These are phyloP conservation scores for Noccaea bulbosa DNA, from an alignment of 345 rosid genomes.

Conservation along the genomic window DNA sequence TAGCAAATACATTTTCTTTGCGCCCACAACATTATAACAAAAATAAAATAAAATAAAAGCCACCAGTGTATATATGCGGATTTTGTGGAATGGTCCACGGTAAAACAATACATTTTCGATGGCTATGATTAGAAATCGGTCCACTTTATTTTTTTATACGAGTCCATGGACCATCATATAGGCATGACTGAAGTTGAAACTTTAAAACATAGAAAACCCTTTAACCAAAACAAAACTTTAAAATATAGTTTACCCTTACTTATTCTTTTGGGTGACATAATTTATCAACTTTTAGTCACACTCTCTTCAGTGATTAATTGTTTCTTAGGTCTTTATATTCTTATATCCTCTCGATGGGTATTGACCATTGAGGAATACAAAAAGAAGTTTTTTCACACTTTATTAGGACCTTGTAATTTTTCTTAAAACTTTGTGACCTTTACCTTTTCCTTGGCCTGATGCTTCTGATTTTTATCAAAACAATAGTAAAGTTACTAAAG, in stretches of 20 bases:
- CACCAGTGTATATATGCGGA: neutral
- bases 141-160: neutral
- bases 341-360: neutral
- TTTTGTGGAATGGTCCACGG: constrained; percentile 27
- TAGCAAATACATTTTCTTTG: neutral
- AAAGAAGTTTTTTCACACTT: constrained; percentile 9
- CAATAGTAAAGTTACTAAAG: neutral
- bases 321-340: neutral
- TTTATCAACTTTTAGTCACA: neutral
- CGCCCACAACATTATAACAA: neutral
- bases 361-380: constrained; percentile 15
- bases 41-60: neutral
- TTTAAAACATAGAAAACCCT: constrained; percentile 7
- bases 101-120: neutral
- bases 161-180: constrained; percentile 34
- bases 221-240: no score
- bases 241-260: neutral
- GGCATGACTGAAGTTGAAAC: constrained; percentile 6
- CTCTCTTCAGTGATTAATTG: constrained; percentile 4
- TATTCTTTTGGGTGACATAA: neutral
- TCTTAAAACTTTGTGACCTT: constrained; percentile 1
- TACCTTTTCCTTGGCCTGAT: neutral
- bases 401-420: neutral
- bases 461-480: constrained; percentile 15
- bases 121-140: constrained; percentile 26